A percentile compares a stretch with the other conserved stretches of the same genome.
phyloP scores from a whole-genome alignment of 768 basidiomycete genomes.

The Leucocoprinus leucothites region DNA sequence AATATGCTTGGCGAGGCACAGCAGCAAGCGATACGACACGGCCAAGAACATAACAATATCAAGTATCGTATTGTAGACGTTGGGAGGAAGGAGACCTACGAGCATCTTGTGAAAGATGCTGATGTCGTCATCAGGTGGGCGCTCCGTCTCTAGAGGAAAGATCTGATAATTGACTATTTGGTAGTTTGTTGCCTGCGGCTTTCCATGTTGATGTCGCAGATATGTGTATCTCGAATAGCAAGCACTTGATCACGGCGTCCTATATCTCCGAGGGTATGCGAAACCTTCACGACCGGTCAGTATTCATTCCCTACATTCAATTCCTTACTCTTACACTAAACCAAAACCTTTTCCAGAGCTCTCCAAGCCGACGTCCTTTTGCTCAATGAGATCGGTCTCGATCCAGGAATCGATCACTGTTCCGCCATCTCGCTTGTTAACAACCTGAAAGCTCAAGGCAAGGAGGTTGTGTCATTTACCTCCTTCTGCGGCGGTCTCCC shows the following conservation, averaged over 20 bases:
- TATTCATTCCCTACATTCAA: neutral
- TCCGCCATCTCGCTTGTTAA: constrained; percentile 74
- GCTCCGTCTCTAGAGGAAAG: neutral
- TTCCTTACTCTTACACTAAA: neutral
- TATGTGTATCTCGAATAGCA: constrained; percentile 62
- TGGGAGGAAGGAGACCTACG: constrained; percentile 40
- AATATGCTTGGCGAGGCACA: constrained; percentile 63
- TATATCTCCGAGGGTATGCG: constrained; percentile 83
- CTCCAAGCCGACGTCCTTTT: constrained; percentile 64
- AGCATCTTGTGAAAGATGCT: constrained; percentile 50
- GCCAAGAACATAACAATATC: constrained; percentile 44
- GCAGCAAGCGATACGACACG: constrained; percentile 30
- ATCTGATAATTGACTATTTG: neutral
- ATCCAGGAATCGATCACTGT: constrained; percentile 89
- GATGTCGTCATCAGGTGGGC: constrained; percentile 85
- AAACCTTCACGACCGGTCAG: constrained; percentile 57
- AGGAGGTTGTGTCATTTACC: constrained; percentile 66
- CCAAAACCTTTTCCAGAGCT: constrained; percentile 42
- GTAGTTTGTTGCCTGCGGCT: constrained; percentile 74
- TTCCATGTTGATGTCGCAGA: constrained; percentile 73
- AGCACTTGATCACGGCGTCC: constrained; percentile 88
- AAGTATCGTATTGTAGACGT: constrained; percentile 60
- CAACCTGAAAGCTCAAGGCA: constrained; percentile 45
- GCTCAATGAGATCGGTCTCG: constrained; percentile 87
- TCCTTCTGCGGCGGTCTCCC: constrained; percentile 95